Evolutionary conservation across 2,329 filamentous ascomycete species (phyloP).

Genomic region (Exophiala phaeomuriformis): DNA sequence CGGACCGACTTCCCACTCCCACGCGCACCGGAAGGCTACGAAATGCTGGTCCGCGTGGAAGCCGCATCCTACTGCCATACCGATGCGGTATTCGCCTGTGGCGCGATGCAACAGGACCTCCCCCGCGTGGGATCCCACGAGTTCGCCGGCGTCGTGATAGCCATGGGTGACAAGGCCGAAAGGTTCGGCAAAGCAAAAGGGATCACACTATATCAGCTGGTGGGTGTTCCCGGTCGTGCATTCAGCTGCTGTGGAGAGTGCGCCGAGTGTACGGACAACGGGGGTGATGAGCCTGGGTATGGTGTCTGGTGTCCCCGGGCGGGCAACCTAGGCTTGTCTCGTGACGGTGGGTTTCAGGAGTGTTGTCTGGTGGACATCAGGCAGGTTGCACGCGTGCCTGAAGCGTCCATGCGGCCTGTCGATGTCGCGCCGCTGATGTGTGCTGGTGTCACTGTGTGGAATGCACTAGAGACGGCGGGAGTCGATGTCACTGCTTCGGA

Average conservation of each 20-base stretch:
- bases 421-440: conserved; percentile 41
- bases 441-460: conserved; percentile 39
- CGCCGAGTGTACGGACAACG: conserved; percentile 17
- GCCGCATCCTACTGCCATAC: conserved; percentile 45
- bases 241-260: conserved; percentile 17
- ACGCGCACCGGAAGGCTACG: conserved; percentile 32
- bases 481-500: conserved; percentile 4
- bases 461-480: conserved; percentile 33
- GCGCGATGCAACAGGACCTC: conserved; percentile 33
- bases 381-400: conserved; percentile 28
- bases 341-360: conserved; percentile 27
- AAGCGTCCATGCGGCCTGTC: conserved; percentile 30
- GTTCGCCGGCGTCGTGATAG: conserved; percentile 40
- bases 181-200: conserved; percentile 8
- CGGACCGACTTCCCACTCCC: conserved; percentile 32
- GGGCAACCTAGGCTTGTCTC: conserved; percentile 15
- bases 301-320: conserved; percentile 21
- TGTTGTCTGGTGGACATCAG: conserved; percentile 27
- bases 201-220: conserved; percentile 8
- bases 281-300: conserved; percentile 19
- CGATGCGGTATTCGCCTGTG: conserved; percentile 33
- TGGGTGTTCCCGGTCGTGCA: conserved; percentile 19
- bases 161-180: conserved; percentile 17
- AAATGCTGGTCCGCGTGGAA: conserved; percentile 41
- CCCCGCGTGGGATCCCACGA: conserved; percentile 43